A percentile compares a stretch with the other conserved stretches of the same genome.
Evolutionary conservation across 2,329 filamentous ascomycete genomes (phyloP).

Genomic region (Fusarium piperis): DNA sequence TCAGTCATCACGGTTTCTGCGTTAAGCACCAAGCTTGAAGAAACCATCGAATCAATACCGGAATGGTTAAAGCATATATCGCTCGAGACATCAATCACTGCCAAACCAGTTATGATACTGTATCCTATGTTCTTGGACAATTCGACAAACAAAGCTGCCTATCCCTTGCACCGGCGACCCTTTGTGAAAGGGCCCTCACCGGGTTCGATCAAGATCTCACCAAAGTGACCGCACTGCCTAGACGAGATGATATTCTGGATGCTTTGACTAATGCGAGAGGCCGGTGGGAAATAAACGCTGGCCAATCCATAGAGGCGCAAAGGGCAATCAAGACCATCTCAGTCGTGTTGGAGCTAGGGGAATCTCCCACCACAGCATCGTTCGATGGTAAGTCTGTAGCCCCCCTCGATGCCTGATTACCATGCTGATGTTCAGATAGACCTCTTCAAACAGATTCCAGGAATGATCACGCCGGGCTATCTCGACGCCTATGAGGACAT

Average conservation of each 20-base stretch:
- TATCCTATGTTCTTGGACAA: constrained; percentile 20
- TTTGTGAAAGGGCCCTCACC: constrained; percentile 14
- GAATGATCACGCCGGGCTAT: not conserved
- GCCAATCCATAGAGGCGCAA: constrained; percentile 6
- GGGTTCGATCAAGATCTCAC: not conserved
- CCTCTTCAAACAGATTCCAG: not conserved
- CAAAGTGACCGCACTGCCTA: not conserved
- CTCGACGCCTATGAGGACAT: constrained; percentile 18
- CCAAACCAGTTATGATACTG: constrained; percentile 2
- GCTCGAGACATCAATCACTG: constrained; percentile 6
- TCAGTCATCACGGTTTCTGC: not conserved
- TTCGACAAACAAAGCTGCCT: constrained; percentile 6
- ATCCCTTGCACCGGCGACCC: constrained; percentile 6
- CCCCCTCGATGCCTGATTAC: not conserved
- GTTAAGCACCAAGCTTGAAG: not conserved
- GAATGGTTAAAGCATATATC: constrained; percentile 9
- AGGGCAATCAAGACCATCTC: constrained; percentile 8
- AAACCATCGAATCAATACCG: not conserved
- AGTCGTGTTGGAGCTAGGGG: not conserved
- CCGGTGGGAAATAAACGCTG: not conserved
- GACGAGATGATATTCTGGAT: not conserved
- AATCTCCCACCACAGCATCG: not conserved
- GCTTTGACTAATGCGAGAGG: not conserved
- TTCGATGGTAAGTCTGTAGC: not conserved
- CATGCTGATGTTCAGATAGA: not conserved